phyloP scores from a whole-genome alignment of 495 filamentous ascomycete species.

The Aspergillus sclerotioniger region DNA sequence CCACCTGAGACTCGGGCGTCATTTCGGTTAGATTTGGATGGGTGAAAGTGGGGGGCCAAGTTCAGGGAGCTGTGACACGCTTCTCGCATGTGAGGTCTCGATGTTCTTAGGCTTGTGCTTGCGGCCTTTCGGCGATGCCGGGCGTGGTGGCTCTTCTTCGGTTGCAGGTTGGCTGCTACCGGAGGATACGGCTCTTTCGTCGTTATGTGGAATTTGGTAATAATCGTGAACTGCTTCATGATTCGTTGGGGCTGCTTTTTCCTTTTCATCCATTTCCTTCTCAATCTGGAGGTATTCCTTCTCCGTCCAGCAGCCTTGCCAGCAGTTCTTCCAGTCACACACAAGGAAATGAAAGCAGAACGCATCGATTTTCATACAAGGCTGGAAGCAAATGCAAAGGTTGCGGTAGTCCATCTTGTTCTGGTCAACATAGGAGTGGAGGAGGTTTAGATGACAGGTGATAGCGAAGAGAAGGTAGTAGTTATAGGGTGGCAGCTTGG shows the following conservation, averaged over 20 bases:
- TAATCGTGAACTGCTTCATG: slow-evolving; percentile 16
- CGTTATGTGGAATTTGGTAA: slow-evolving; percentile 20
- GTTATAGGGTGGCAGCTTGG: slow-evolving; percentile 85
- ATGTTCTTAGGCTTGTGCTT: slow-evolving; percentile 42
- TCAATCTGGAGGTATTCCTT: slow-evolving; percentile 73
- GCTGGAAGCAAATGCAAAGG: slow-evolving; percentile 91
- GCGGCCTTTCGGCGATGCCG: slow-evolving; percentile 31
- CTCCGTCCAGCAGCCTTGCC: slow-evolving; percentile 94
- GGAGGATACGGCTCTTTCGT: slow-evolving; percentile 63
- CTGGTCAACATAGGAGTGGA: slow-evolving; percentile 78
- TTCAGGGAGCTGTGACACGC: slow-evolving; percentile 51
- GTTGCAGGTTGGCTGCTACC: slow-evolving; percentile 55
- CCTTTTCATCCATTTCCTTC: slow-evolving; percentile 54
- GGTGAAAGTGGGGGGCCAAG: slow-evolving; percentile 76
- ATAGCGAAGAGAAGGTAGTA: slow-evolving; percentile 96
- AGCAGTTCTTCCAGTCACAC: slow-evolving; percentile 88
- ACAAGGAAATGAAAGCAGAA: slow-evolving; percentile 91
- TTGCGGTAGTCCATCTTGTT: slow-evolving; percentile 96
- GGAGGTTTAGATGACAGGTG: slow-evolving; percentile 85
- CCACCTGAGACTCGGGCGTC: background rate
- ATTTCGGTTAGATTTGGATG: slow-evolving; percentile 47
- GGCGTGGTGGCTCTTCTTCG: slow-evolving; percentile 31
- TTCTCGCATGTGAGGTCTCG: slow-evolving; percentile 38
- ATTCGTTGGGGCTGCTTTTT: slow-evolving; percentile 27
- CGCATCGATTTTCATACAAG: slow-evolving; percentile 85